Evolutionary conservation across 345 rosid genomes (phyloP), one percentile per base, ranked within the genome.

Genomic region (Melastoma malabathricum): DNA sequence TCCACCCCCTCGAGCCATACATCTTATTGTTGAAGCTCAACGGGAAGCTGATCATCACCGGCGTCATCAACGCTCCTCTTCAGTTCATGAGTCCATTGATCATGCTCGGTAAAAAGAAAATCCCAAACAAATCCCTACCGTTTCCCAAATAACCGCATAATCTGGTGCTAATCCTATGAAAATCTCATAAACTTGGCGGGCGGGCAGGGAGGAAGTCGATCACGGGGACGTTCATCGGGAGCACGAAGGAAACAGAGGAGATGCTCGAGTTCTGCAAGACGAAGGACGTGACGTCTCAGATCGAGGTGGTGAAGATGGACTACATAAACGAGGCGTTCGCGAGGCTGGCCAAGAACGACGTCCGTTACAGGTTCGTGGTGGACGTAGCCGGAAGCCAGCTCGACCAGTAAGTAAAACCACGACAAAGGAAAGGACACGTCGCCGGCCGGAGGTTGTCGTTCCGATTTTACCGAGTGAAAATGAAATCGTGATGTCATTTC

Each of bases 331-430:
- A 68, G 12, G 98, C 95, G 6, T 34, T 92, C 4, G 95, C 86
- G 62, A 74, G 98, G 73, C 85, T 86, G 3, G 81, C 82, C 73
- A 84, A 84, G 75, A 92, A 92, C 17, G 96, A 92, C 55, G 98
- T 82, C n/a, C 72, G 98, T 53, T 86, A 86, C 46, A 65, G 96
- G 62, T 92, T 92, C 18, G 95, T 84, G 0, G 86, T 92, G 13
- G 98, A 92, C 59, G 85, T 92, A 1, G 81, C 72, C 1, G 96
- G 98, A 58, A 92, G 96, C 81, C 80, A 80, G 58, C 79, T 92
- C 22, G 68, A 74, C 3, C 18, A 18, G 22, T 55, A 18, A 23
- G 27, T 14, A 48, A 19, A n/a, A n/a, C n/a, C n/a, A n/a, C n/a
- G n/a, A n/a, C n/a, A n/a, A n/a, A n/a, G n/a, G n/a, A n/a, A n/a